Evolutionary conservation across 345 rosid species (phyloP), one percentile per base, ranked within the genome.

Genomic region (Populus tremula): DNA sequence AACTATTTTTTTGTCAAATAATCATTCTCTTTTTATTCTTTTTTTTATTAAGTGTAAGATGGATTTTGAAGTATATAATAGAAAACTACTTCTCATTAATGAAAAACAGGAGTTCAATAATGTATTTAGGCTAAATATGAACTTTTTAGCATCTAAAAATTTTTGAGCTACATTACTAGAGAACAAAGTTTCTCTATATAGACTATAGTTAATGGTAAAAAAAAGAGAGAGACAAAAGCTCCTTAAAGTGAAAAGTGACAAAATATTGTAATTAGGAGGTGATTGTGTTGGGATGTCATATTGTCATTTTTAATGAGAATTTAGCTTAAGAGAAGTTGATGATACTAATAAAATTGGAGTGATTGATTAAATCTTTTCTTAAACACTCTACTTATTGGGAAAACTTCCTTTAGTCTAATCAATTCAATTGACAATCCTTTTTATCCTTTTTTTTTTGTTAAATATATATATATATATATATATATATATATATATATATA

Each of bases 221-320:
- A 2, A 1, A 39, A 63, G 2, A 61, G 23, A 39, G 56, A 27
- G 20, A 61, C 13, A 38, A 61, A 61, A 35, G 63, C 84, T 68
- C 73, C 76, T 65, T 38, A 65, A 76, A 54, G 79, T 5, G 33
- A 38, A 39, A 79, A 67, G n/a, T 20, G 47, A 36, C 43, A 68
- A 69, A 53, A 49, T 71, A 36, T 21, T 75, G 78, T 63, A 36
- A 68, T 78, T 78, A 67, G 84, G 41, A 33, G 56, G 72, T 81
- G 80, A 81, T 72, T 72, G 6, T 65, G 31, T 65, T 64, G 54
- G 83, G 64, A 56, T 61, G 45, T 11, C 16, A 11, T 53, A 27
- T 38, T 6, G 4, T 45, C 16, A 29, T 35, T 25, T 41, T 77
- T 11, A 77, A 50, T 41, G 71, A 75, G 38, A 68, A 68, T 56